Conservation (phyloP, 768 basidiomycete genomes). For the Tylopilus vinaceipallidus region DNA sequence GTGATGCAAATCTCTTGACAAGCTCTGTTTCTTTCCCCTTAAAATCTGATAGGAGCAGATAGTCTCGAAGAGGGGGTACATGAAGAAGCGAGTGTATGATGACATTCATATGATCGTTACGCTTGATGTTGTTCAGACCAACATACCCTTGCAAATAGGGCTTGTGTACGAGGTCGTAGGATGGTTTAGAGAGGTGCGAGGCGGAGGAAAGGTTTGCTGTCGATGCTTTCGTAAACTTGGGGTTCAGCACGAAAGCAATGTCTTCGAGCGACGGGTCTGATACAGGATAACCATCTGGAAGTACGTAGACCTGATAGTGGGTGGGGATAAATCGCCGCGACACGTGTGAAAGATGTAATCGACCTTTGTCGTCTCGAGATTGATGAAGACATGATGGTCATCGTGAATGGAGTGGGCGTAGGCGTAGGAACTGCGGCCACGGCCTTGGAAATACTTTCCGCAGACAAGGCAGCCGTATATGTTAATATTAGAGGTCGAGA, state of each 20-base stretch:
- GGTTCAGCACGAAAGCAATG: constrained; percentile 86
- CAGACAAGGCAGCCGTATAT: constrained; percentile 97
- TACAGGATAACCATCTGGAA: constrained; percentile 96
- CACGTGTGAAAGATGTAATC: constrained; percentile 17
- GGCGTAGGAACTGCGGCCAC: constrained; percentile 90
- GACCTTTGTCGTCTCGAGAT: constrained; percentile 88
- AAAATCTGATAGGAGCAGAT: constrained; percentile 75
- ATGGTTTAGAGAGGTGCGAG: constrained; percentile 62
- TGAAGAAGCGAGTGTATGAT: constrained; percentile 93
- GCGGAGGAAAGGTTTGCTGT: constrained; percentile 57
- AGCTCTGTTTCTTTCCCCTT: constrained; percentile 81
- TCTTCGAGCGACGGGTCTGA: constrained; percentile 96
- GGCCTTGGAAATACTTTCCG: constrained; percentile 98
- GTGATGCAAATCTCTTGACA: constrained; percentile 78
- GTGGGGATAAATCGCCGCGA: constrained; percentile 14
- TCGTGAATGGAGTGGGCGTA: constrained; percentile 97
- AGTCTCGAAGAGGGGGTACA: constrained; percentile 84
- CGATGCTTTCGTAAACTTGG: constrained; percentile 70
- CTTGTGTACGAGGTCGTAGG: constrained; percentile 79
- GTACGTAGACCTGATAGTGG: constrained; percentile 78
- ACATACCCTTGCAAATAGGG: constrained; percentile 92
- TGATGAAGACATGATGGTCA: constrained; percentile 98
- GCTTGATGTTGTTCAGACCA: constrained; percentile 96
- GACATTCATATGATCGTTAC: constrained; percentile 97
- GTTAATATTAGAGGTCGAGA: constrained; percentile 95